Conservation (phyloP, 768 basidiomycete species). For the Termitomyces heimii region DNA sequence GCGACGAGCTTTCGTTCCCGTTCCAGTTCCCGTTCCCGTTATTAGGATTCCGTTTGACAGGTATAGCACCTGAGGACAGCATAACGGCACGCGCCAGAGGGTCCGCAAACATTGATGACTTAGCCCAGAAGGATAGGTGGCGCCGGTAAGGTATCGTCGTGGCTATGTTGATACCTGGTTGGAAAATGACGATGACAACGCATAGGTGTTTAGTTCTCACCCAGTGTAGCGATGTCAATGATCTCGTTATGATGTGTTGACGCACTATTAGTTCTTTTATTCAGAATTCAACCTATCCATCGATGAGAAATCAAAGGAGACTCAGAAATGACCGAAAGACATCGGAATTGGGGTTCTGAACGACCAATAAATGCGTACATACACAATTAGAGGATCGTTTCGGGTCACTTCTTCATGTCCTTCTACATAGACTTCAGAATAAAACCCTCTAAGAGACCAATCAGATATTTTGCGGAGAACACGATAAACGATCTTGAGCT, state of each 20-base stretch:
- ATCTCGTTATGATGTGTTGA: conserved; percentile 68
- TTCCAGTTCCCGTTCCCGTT: not conserved
- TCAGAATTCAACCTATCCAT: not conserved
- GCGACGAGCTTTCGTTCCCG: conserved; percentile 12
- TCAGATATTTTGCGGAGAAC: conserved; percentile 55
- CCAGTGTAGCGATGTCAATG: conserved; percentile 45
- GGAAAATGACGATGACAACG: not conserved
- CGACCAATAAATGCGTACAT: not conserved
- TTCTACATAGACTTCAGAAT: conserved; percentile 52
- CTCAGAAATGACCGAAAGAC: no score
- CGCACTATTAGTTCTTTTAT: conserved; percentile 27
- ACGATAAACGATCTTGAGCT: conserved; percentile 51
- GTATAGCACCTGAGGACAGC: conserved; percentile 49
- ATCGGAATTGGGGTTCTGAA: not conserved
- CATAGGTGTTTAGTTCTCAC: not conserved
- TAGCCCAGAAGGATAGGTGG: conserved; percentile 64
- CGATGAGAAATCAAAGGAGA: not conserved
- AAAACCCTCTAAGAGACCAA: conserved; percentile 56
- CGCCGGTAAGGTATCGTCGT: conserved; percentile 55
- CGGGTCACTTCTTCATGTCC: conserved; percentile 51
- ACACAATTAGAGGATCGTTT: conserved; percentile 25
- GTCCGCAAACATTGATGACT: conserved; percentile 60
- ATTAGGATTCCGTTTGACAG: not conserved
- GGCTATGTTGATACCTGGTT: conserved; percentile 21
- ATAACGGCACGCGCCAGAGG: conserved; percentile 46